These are phyloP conservation scores for Arxiozyma telluris DNA, from an alignment of 1,139 yeast genomes.

Conservation along the genomic window DNA sequence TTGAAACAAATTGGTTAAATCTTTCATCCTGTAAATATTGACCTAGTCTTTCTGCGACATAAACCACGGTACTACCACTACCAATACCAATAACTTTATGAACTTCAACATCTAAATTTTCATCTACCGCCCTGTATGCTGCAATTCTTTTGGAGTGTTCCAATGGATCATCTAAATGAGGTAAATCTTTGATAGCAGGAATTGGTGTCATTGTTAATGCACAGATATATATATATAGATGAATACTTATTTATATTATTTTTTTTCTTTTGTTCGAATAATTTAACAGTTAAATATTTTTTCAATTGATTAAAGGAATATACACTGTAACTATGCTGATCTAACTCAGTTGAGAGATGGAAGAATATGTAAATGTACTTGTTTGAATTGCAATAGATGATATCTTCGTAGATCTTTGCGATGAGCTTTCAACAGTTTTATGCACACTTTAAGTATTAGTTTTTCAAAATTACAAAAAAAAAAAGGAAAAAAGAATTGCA, in stretches of 20 bases:
- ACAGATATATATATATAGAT: not conserved
- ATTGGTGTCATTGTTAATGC: slow-evolving; percentile 3
- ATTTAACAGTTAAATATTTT: no score
- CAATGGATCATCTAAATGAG: slow-evolving; percentile 23
- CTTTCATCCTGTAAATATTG: slow-evolving; percentile 27
- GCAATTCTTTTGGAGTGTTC: slow-evolving; percentile 61
- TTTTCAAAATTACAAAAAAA: no score
- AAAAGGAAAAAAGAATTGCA: no score
- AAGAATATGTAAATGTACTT: not conserved
- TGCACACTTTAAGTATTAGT: not conserved
- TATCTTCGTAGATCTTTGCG: not conserved
- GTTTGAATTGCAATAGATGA: not conserved
- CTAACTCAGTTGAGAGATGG: not conserved
- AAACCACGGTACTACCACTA: slow-evolving; percentile 92
- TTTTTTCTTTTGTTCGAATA: not conserved
- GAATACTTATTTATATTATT: not conserved
- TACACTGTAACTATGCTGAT: not conserved
- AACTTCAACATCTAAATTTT: slow-evolving; percentile 53
- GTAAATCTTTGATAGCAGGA: slow-evolving; percentile 8
- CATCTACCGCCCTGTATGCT: slow-evolving; percentile 89
- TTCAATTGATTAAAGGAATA: not conserved
- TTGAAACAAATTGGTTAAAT: slow-evolving; percentile 37
- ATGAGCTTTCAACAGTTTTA: not conserved
- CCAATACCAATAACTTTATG: slow-evolving; percentile 88
- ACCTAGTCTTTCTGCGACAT: slow-evolving; percentile 90